These are phyloP conservation scores for Mucor circinelloides DNA, from an alignment of 371 early-diverging fungal species.

Conservation along the genomic window DNA sequence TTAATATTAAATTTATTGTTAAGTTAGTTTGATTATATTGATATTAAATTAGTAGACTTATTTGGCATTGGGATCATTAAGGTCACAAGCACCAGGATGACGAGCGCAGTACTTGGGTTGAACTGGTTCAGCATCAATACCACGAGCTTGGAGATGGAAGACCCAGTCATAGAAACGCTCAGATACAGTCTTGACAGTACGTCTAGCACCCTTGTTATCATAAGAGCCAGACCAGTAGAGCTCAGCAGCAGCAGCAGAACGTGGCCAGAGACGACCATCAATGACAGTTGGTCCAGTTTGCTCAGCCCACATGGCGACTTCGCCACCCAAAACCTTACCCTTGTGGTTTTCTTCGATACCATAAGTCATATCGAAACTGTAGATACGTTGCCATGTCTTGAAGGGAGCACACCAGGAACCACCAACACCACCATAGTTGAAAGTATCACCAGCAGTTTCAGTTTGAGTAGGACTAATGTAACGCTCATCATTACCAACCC, in stretches of 20 bases:
- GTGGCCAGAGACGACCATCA: slow-evolving; percentile 74
- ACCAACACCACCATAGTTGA: slow-evolving; percentile 55
- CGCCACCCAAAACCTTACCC: slow-evolving; percentile 48
- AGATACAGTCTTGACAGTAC: slow-evolving; percentile 30
- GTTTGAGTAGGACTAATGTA: slow-evolving; percentile 44
- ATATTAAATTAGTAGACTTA: background rate
- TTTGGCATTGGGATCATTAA: slow-evolving; percentile 7
- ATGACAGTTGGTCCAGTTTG: slow-evolving; percentile 65
- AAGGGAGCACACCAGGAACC: slow-evolving; percentile 73
- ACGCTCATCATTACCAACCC: slow-evolving; percentile 45
- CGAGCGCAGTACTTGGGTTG: slow-evolving; percentile 73
- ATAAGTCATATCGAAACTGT: slow-evolving; percentile 67
- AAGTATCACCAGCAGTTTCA: slow-evolving; percentile 29
- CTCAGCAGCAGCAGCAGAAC: slow-evolving; percentile 74
- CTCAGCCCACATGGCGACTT: slow-evolving; percentile 75
- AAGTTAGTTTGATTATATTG: background rate
- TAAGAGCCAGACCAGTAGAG: slow-evolving; percentile 75
- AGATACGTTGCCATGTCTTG: slow-evolving; percentile 78
- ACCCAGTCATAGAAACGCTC: slow-evolving; percentile 48
- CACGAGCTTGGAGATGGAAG: slow-evolving; percentile 65
- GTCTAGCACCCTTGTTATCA: slow-evolving; percentile 50
- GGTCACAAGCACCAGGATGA: slow-evolving; percentile 64
- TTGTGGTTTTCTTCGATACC: slow-evolving; percentile 55
- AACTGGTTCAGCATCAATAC: slow-evolving; percentile 66
- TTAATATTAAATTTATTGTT: no score